A percentile compares a stretch with the other conserved stretches of the same genome.
Evolutionary conservation across 495 filamentous ascomycete genomes (phyloP).

Genomic region (Penicillium pancosmium): DNA sequence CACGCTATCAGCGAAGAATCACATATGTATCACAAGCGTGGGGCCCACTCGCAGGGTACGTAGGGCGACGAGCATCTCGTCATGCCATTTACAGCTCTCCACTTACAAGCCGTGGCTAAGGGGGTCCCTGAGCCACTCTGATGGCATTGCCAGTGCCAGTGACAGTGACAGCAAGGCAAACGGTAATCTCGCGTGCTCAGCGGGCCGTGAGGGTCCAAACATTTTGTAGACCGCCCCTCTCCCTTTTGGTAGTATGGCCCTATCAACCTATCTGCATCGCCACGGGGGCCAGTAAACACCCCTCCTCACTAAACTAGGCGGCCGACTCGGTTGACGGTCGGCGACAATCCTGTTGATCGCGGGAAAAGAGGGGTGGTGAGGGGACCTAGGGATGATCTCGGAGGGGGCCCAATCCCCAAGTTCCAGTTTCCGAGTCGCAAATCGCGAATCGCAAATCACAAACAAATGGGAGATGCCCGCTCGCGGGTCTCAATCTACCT

Average conservation of each 20-base stretch:
- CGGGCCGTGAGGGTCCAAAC: constrained; percentile 14
- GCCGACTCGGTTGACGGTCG: constrained; percentile 2
- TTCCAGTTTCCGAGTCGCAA: background rate
- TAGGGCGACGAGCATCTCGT: constrained; percentile 1
- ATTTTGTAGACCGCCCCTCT: constrained; percentile 18
- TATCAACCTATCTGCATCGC: constrained; percentile 1
- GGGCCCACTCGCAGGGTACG: background rate
- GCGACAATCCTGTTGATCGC: constrained; percentile 24
- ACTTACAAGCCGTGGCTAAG: constrained; percentile 19
- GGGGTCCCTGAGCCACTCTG: constrained; percentile 12
- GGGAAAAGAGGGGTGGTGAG: constrained; percentile 19
- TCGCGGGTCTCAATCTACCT: background rate
- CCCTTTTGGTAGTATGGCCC: background rate
- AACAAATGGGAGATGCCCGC: background rate
- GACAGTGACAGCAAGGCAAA: background rate
- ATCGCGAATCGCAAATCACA: background rate
- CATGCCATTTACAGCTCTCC: constrained; percentile 1
- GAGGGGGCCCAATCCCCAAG: background rate
- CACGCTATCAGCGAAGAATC: constrained; percentile 13
- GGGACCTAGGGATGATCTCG: background rate
- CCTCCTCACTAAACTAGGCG: no score
- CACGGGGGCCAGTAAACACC: constrained; percentile 9
- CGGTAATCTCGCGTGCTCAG: constrained; percentile 21
- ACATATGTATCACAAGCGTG: constrained; percentile 8
- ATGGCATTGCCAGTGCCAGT: background rate